Percentiles rank a stretch among this genome's conserved stretches.
phyloP scores from a whole-genome alignment of 345 rosid genomes.

The Ceriops zippeliana region DNA sequence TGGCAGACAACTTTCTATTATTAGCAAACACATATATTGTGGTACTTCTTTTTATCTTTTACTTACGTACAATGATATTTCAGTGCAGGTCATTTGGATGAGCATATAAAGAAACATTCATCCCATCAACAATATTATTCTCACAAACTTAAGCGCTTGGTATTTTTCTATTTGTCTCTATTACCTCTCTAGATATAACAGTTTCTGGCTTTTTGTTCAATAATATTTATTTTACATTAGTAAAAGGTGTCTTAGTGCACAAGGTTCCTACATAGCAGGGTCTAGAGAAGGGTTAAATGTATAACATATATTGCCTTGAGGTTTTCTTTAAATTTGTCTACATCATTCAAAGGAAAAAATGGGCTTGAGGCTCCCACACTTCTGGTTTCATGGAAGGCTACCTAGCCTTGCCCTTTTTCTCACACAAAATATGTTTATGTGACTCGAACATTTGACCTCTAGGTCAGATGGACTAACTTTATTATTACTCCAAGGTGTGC shows the following conservation, averaged over 20 bases:
- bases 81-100: conserved; percentile 78
- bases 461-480: too few species aligned
- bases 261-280: too few species aligned
- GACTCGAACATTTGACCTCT: too few species aligned
- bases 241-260: background rate
- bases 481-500: too few species aligned
- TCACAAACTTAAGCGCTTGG: conserved; percentile 66
- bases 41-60: conserved; percentile 10
- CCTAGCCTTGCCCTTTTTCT: too few species aligned
- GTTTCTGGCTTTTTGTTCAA: background rate
- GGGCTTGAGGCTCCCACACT: too few species aligned
- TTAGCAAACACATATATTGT: background rate
- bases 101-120: conserved; percentile 43
- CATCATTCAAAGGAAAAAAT: too few species aligned
- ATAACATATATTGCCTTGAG: too few species aligned
- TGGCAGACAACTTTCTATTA: background rate
- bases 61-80: conserved; percentile 9
- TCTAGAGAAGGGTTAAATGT: too few species aligned
- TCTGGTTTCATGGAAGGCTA: too few species aligned
- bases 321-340: too few species aligned
- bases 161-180: conserved; percentile 16
- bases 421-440: too few species aligned
- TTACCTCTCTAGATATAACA: background rate
- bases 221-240: background rate
- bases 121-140: conserved; percentile 61